Conservation (phyloP, 2,329 filamentous ascomycete species). For the Diplocarpon rosae region DNA sequence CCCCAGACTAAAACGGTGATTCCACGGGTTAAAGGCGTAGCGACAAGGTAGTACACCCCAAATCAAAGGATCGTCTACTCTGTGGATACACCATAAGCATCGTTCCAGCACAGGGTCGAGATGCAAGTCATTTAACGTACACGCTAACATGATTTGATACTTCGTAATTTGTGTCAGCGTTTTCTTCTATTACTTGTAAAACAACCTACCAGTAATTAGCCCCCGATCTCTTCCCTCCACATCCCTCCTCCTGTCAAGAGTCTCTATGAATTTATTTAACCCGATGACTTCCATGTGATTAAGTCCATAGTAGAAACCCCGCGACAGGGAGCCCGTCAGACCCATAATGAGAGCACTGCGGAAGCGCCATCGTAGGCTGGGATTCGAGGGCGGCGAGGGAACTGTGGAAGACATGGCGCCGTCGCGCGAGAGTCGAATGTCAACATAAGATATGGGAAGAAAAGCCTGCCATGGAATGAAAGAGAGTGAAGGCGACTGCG, state of each 20-base stretch:
- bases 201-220: constrained; percentile 60
- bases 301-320: constrained; percentile 63
- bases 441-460: constrained; percentile 5
- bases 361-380: constrained; percentile 52
- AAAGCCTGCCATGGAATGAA: constrained; percentile 10
- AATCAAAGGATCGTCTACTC: constrained; percentile 85
- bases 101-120: not conserved
- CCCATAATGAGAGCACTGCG: constrained; percentile 68
- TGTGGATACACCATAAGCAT: constrained; percentile 30
- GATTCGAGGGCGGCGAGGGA: constrained; percentile 11
- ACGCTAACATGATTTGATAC: constrained; percentile 84
- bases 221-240: constrained; percentile 58
- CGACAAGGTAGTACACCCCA: constrained; percentile 79
- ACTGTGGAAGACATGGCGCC: constrained; percentile 14
- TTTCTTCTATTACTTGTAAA: not conserved
- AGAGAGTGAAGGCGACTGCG: constrained; percentile 8
- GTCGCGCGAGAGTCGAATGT: constrained; percentile 11
- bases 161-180: constrained; percentile 26
- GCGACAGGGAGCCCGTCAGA: constrained; percentile 56
- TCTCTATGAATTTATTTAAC: constrained; percentile 59
- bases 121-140: constrained; percentile 43
- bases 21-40: constrained; percentile 60
- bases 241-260: constrained; percentile 65
- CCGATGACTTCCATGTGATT: constrained; percentile 70
- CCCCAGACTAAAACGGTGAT: constrained; percentile 79